phyloP scores from a whole-genome alignment of 768 basidiomycete species.

The Russula brevipes region DNA sequence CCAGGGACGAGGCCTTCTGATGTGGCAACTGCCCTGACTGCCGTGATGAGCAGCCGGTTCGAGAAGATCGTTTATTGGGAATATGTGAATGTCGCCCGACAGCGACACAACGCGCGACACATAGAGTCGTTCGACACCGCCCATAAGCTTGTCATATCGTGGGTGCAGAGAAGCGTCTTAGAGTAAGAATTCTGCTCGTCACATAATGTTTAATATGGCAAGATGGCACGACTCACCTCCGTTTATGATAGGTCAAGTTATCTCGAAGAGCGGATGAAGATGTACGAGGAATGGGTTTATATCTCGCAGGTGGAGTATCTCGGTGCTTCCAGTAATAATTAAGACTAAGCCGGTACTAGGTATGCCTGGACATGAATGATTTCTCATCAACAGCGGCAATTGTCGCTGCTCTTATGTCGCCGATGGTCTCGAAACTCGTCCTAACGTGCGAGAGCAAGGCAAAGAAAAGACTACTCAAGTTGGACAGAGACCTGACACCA shows the following conservation, averaged over 20 bases:
- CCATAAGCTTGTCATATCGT: background rate
- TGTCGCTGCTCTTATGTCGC: constrained; percentile 1
- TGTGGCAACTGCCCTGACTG: constrained; percentile 8
- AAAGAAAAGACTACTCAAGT: background rate
- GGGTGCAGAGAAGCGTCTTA: constrained; percentile 10
- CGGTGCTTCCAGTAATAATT: background rate
- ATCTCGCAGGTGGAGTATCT: constrained; percentile 5
- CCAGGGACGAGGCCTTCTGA: background rate
- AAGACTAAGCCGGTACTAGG: background rate
- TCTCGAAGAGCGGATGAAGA: constrained; percentile 1
- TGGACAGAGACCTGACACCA: background rate
- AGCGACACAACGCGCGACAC: background rate
- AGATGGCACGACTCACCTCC: background rate
- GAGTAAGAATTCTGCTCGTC: background rate
- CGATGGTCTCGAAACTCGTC: background rate
- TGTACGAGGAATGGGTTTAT: constrained; percentile 10
- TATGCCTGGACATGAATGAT: constrained; percentile 2
- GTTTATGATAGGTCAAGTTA: background rate
- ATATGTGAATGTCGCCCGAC: constrained; percentile 12
- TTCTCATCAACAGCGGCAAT: constrained; percentile 10
- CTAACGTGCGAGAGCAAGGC: constrained; percentile 15
- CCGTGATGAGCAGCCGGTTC: constrained; percentile 4
- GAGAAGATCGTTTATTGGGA: constrained; percentile 16
- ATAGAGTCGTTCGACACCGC: constrained; percentile 4
- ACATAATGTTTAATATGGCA: background rate